phyloP scores from a whole-genome alignment of 2,329 filamentous ascomycete species.

The Xylaria sp. region DNA sequence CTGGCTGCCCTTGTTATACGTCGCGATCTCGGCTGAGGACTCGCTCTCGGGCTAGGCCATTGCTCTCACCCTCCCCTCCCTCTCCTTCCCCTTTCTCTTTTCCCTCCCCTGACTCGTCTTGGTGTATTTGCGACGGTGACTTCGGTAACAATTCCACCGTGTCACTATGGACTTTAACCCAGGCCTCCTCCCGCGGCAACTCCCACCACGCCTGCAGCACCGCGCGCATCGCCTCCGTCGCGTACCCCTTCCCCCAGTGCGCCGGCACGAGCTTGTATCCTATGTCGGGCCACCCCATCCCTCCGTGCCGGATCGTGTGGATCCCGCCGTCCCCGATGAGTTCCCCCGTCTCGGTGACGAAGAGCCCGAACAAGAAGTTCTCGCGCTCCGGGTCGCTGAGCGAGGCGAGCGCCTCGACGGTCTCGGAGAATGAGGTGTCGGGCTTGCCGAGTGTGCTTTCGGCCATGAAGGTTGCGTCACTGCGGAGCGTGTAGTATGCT shows the following conservation, averaged over 20 bases:
- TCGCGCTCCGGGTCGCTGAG: conserved; percentile 15
- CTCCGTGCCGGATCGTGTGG: conserved; percentile 26
- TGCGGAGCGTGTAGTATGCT: conserved; percentile 30
- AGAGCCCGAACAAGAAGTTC: conserved; percentile 30
- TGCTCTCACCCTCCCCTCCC: not conserved
- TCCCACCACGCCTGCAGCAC: conserved; percentile 35
- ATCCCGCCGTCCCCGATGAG: conserved; percentile 41
- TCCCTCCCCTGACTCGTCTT: too few species aligned
- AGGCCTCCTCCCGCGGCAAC: conserved; percentile 24
- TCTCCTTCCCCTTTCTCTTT: not conserved
- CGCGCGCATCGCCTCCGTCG: conserved; percentile 33
- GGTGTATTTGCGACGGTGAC: too few species aligned
- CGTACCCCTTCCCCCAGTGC: conserved; percentile 35
- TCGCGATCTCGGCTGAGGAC: conserved; percentile 33
- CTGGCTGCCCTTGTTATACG: conserved; percentile 32
- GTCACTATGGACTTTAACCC: conserved; percentile 8
- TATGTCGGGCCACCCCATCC: conserved; percentile 36
- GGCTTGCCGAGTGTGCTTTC: conserved; percentile 31
- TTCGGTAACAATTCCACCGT: too few species aligned
- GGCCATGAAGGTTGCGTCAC: conserved; percentile 35
- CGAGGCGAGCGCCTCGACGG: conserved; percentile 24
- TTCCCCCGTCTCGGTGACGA: conserved; percentile 35
- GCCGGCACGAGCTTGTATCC: conserved; percentile 35
- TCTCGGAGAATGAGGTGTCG: conserved; percentile 31
- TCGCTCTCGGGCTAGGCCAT: conserved; percentile 18